These are phyloP conservation scores for Pythium pyrilobum DNA, from an alignment of 352 stramenopile species.

Conservation along the genomic window DNA sequence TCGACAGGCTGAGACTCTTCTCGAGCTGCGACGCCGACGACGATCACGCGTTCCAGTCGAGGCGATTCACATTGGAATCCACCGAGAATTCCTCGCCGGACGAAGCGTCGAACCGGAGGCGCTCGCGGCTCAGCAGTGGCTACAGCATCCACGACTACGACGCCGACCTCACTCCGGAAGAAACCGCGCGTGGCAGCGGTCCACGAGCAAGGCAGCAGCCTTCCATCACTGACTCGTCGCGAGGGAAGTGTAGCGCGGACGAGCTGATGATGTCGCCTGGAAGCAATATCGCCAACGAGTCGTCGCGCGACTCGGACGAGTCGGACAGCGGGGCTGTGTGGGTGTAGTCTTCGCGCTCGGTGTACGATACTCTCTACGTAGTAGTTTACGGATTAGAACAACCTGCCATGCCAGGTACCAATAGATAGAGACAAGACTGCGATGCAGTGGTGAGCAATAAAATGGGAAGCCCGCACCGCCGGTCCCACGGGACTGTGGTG, in stretches of 20 bases:
- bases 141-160: conserved; percentile 8
- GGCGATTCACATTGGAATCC: background rate
- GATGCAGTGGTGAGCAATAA: no score
- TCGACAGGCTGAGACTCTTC: conserved; percentile 8
- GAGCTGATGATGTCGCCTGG: no score
- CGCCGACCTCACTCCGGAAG: background rate
- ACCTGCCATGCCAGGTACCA: background rate
- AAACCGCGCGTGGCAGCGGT: no score
- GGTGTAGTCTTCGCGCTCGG: no score
- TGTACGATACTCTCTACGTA: no score
- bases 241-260: no score
- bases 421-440: no score
- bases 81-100: background rate
- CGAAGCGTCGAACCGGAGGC: background rate
- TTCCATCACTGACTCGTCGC: no score
- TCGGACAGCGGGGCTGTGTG: conserved; percentile 9
- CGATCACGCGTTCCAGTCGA: background rate
- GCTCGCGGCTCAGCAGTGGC: conserved; percentile 7
- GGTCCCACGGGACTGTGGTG: no score
- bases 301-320: conserved; percentile 1
- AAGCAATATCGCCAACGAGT: background rate
- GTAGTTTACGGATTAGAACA: no score
- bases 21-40: background rate
- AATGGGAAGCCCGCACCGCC: no score
- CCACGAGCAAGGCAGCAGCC: background rate